Evolutionary conservation across 768 basidiomycete species (phyloP), one percentile per base, ranked within the genome.

Genomic region (Favolaschia claudopus): DNA sequence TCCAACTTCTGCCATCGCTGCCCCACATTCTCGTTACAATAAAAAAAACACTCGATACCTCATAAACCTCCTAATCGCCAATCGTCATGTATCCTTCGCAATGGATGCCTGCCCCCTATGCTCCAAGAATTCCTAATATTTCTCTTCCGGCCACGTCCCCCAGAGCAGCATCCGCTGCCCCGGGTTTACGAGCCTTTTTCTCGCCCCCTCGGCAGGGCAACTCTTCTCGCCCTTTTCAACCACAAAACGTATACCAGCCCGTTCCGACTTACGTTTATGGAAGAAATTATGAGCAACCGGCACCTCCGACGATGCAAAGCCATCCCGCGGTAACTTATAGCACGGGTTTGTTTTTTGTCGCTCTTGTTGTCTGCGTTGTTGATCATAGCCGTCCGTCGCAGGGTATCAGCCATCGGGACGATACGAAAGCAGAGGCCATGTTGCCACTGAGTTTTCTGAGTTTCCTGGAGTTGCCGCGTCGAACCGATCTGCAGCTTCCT

Each of bases 81-180:
- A 14, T 22, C 17, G 25, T 28, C 37, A 56, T 56, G 54, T 15
- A 17, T 7, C 43, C 34, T 59, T 15, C 7, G 15, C 28, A 39
- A 15, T 47, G 29, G 31, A 20, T 10, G 39, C 39, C 14, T 12
- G 39, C 39, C 4, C 25, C 49, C 2, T 37, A 9, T 14, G 27
- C 60, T 1, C 60, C 60, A 17, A 20, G 42, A 7, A 13, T 61
- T 1, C 24, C 47, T 20, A 17, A 25, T 14, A 36, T 51, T 24
- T 39, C 47, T 6, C 43, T 61, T 0, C 60, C 60, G 19, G 42
- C 29, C 31, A 25, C 24, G n/a, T 43, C 51, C n/a, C 51, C 51
- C 17, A 44, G 40, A 28, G 42, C 58, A 24, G 52, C 33, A 10
- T 55, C 50, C 7, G 31, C 43, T 7, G n/a, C 31, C 43, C 28